A percentile compares a stretch with the other conserved stretches of the same genome.
Conservation (phyloP, 768 basidiomycete species). For the Suillus spraguei region DNA sequence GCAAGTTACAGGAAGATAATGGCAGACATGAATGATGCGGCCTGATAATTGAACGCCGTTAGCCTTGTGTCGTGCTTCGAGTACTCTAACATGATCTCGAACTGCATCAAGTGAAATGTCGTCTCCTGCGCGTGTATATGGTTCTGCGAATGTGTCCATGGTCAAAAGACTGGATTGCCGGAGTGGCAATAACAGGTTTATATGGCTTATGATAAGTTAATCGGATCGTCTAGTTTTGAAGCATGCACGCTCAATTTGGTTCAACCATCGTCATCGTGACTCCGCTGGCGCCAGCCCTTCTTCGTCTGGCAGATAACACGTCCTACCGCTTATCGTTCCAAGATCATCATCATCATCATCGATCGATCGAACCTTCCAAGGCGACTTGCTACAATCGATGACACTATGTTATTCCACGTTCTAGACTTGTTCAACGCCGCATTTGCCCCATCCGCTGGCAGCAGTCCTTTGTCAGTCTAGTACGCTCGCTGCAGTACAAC, state of each 20-base stretch:
- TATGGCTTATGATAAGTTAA: background rate
- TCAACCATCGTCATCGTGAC: background rate
- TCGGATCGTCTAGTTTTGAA: background rate
- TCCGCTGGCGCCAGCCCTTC: background rate
- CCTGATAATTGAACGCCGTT: conserved; percentile 80
- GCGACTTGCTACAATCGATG: too few species aligned
- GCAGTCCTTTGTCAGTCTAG: too few species aligned
- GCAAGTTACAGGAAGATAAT: conserved; percentile 81
- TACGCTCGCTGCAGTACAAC: too few species aligned
- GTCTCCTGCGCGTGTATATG: conserved; percentile 64
- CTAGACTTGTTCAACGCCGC: too few species aligned
- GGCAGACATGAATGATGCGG: conserved; percentile 89
- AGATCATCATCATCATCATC: too few species aligned
- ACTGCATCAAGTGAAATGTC: conserved; percentile 73
- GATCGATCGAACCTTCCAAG: too few species aligned
- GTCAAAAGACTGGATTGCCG: background rate
- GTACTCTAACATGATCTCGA: conserved; percentile 65
- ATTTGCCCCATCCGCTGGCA: too few species aligned
- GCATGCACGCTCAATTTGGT: conserved; percentile 1
- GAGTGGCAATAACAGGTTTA: background rate
- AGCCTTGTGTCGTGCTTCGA: conserved; percentile 72
- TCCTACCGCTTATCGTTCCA: too few species aligned
- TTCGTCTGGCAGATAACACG: too few species aligned
- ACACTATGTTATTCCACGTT: too few species aligned
- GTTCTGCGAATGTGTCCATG: conserved; percentile 78